Percentiles rank a stretch among this genome's conserved stretches.
Evolutionary conservation across 257 asterid species (phyloP).

Genomic region (Phtheirospermum japonicum): DNA sequence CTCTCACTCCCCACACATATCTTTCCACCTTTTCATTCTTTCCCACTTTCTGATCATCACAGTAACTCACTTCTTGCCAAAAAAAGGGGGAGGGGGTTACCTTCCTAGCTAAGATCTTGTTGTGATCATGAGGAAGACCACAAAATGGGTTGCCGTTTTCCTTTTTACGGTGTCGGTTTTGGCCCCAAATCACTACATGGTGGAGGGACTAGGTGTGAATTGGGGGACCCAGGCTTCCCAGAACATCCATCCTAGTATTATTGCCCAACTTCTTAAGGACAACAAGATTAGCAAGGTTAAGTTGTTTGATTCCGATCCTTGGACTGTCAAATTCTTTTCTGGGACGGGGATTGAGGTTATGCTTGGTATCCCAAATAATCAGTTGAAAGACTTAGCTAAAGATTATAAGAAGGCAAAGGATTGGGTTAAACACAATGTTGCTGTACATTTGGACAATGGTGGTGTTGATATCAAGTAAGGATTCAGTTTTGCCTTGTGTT

Average conservation of each 20-base stretch:
- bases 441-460: conserved; percentile 46
- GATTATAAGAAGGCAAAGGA: conserved; percentile 51
- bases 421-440: conserved; percentile 62
- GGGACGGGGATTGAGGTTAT: conserved; percentile 74
- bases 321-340: conserved; percentile 52
- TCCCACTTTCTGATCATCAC: background rate
- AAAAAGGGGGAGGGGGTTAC: background rate
- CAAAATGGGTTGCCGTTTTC: conserved; percentile 17
- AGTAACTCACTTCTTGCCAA: background rate
- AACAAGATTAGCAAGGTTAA: conserved; percentile 53
- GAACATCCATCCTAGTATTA: conserved; percentile 33
- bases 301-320: conserved; percentile 64
- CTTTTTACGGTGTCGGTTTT: background rate
- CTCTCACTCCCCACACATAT: background rate
- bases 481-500: background rate
- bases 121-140: background rate
- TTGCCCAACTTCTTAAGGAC: conserved; percentile 61
- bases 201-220: conserved; percentile 59
- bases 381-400: conserved; percentile 37
- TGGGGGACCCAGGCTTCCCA: conserved; percentile 85
- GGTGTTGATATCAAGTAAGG: conserved; percentile 67
- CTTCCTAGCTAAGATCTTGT: background rate
- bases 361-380: conserved; percentile 78
- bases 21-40: background rate
- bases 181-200: background rate